phyloP scores from a whole-genome alignment of 2,329 filamentous ascomycete species.

The Aspergillus sp. region DNA sequence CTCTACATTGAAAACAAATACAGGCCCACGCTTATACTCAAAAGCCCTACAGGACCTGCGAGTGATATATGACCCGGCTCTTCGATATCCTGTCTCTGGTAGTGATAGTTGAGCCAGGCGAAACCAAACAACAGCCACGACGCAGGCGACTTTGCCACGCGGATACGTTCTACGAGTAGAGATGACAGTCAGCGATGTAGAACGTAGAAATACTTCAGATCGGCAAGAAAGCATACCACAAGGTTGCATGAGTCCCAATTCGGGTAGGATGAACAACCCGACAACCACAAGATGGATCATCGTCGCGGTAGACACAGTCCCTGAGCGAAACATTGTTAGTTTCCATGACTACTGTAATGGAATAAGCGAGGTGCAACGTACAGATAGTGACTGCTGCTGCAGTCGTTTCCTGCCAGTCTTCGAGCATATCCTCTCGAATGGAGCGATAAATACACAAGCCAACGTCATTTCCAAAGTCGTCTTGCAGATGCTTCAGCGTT shows the following conservation, averaged over 20 bases:
- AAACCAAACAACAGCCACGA: not conserved
- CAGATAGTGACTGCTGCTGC: not conserved
- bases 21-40: not conserved
- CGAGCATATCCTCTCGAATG: not conserved
- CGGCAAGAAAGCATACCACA: not conserved
- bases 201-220: too few relatives aligned
- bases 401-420: not conserved
- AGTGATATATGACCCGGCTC: not conserved
- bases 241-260: not conserved
- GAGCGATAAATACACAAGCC: constrained; percentile 4
- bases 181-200: not conserved
- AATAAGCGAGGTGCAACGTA: too few relatives aligned
- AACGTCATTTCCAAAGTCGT: constrained; percentile 5
- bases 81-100: not conserved
- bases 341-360: too few relatives aligned
- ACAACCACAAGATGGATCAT: not conserved
- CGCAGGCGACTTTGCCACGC: not conserved
- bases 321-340: not conserved
- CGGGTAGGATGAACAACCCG: not conserved
- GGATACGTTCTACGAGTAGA: not conserved
- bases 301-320: not conserved
- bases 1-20: not conserved
- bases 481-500: constrained; percentile 1
- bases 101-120: not conserved
- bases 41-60: not conserved